phyloP scores from a whole-genome alignment of 2,329 filamentous ascomycete species.

The Huntiella moniliformis region DNA sequence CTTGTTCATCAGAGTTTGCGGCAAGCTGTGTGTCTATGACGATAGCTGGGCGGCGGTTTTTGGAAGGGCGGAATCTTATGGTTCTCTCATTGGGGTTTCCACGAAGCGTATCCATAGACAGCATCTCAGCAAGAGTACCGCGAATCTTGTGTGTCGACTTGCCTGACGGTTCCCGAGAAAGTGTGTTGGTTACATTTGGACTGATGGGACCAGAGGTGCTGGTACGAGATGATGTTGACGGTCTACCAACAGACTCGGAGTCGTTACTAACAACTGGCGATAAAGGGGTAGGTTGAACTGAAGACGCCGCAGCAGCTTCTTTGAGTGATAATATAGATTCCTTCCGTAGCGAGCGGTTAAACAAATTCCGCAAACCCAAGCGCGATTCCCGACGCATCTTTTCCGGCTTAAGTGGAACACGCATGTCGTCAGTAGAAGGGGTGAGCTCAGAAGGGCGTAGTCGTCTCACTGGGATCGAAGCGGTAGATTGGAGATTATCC shows the following conservation, averaged over 20 bases:
- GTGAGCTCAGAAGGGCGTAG: constrained; percentile 11
- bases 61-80: no score
- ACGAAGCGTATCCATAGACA: no score
- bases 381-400: constrained; percentile 32
- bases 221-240: no score
- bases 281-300: neutral
- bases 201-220: no score
- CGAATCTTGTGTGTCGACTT: no score
- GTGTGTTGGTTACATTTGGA: no score
- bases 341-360: constrained; percentile 21
- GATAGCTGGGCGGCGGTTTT: constrained; percentile 1
- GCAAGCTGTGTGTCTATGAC: constrained; percentile 11
- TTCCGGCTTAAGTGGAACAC: constrained; percentile 25
- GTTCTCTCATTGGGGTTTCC: no score
- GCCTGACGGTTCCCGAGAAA: no score
- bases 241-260: neutral
- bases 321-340: neutral
- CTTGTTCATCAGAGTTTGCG: neutral
- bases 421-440: constrained; percentile 16
- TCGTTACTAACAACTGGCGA: neutral
- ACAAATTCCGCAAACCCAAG: constrained; percentile 31
- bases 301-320: neutral
- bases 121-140: no score
- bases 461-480: constrained; percentile 6
- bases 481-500: constrained; percentile 4